phyloP scores from a whole-genome alignment of 2,329 filamentous ascomycete species.

The Cladosporium velox region DNA sequence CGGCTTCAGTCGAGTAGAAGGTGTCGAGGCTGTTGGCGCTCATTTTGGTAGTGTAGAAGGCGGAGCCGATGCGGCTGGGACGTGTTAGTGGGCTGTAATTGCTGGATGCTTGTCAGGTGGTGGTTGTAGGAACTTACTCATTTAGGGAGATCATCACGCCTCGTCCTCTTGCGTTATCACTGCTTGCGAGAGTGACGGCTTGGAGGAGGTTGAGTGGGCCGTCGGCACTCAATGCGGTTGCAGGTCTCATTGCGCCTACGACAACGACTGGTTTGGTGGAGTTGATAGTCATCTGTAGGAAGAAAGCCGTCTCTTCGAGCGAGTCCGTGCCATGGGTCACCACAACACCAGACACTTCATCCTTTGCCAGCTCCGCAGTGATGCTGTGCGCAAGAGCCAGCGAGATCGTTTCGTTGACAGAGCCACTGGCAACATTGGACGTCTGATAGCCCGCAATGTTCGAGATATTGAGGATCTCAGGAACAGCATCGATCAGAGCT shows the following conservation, averaged over 20 bases:
- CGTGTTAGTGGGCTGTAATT: neutral
- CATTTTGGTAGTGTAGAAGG: constrained; percentile 63
- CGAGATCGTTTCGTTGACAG: constrained; percentile 52
- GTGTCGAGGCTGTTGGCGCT: constrained; percentile 65
- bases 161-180: constrained; percentile 48
- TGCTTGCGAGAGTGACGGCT: constrained; percentile 59
- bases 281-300: constrained; percentile 60
- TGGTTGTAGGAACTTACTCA: constrained; percentile 40
- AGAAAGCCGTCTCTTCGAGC: constrained; percentile 65
- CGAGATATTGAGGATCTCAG: constrained; percentile 56
- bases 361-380: constrained; percentile 51
- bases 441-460: constrained; percentile 55
- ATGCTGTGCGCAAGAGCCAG: constrained; percentile 53
- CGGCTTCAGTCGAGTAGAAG: constrained; percentile 60
- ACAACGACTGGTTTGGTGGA: constrained; percentile 61
- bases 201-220: constrained; percentile 64
- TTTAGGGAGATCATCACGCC: constrained; percentile 64
- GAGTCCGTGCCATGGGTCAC: constrained; percentile 68
- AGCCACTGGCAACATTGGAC: constrained; percentile 39
- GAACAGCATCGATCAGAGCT: constrained; percentile 56
- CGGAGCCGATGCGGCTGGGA: constrained; percentile 53
- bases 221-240: constrained; percentile 63
- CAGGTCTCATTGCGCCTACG: constrained; percentile 64
- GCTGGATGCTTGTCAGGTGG: too few relatives aligned
- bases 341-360: constrained; percentile 51